Percentiles rank a stretch among this genome's conserved stretches.
Evolutionary conservation across 2,329 filamentous ascomycete species (phyloP).

Genomic region (Huntiella omanensis): DNA sequence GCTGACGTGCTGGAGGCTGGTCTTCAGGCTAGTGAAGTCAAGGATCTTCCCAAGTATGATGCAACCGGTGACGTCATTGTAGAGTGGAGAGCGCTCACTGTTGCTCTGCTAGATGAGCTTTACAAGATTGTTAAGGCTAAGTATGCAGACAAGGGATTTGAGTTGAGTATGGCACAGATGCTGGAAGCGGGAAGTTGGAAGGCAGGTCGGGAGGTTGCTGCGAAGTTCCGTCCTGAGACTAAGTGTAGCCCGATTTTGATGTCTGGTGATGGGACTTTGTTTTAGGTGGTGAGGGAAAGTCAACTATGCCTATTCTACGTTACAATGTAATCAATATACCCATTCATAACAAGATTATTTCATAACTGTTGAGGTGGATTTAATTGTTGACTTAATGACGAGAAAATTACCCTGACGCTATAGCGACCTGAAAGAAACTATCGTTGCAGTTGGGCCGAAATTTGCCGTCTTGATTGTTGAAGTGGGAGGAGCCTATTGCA

Average conservation of each 20-base stretch:
- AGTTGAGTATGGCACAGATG: conserved; percentile 29
- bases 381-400: background rate
- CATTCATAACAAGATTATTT: background rate
- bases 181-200: conserved; percentile 37
- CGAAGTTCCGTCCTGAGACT: conserved; percentile 59
- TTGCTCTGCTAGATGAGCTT: conserved; percentile 34
- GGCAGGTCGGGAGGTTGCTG: conserved; percentile 61
- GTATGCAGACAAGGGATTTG: conserved; percentile 19
- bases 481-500: background rate
- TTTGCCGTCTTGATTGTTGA: background rate
- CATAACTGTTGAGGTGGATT: background rate
- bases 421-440: background rate
- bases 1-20: conserved; percentile 24
- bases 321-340: background rate
- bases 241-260: conserved; percentile 73
- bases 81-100: conserved; percentile 40
- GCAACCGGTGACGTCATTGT: conserved; percentile 38
- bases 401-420: background rate
- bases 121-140: conserved; percentile 23
- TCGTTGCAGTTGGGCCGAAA: background rate
- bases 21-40: conserved; percentile 19
- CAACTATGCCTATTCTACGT: background rate
- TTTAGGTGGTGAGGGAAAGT: conserved; percentile 26
- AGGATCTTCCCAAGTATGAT: conserved; percentile 28
- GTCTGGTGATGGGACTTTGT: conserved; percentile 62